Base-by-base conservation (phyloP, 768 basidiomycete species). In the Auriscalpium microsporum region DNA sequence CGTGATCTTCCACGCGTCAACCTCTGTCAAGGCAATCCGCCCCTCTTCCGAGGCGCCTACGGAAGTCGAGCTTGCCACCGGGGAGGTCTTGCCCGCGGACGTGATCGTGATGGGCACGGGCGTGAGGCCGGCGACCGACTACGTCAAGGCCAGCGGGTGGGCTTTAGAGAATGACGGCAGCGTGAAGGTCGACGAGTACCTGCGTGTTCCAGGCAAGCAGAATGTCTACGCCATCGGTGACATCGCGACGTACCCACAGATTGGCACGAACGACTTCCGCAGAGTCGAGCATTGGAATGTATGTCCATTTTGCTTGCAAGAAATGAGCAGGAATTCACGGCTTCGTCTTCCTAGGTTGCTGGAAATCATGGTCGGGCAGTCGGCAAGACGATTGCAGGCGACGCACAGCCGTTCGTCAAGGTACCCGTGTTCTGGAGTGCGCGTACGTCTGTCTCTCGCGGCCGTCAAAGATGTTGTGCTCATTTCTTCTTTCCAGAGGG, bases 241-340 rank as follows among this genome's bases (percentile, higher is more conserved):
- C 68, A 88, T 94, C 63, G 90, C 90, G 1, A 75, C 81, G 42
- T 90, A 89, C 68, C 87, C 88, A 10, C 82, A 87, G 55, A 68
- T 71, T 3, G 67, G 71, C 33, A 74, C 71, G 8, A 82, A 84
- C 13, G 75, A 73, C 45, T 67, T 71, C 45, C 73, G 73, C 28
- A 72, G 91, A 49, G 84, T 94, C 55, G 92, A 95, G 69, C 93
- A 95, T 69, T 95, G 93, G 91, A 92, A 92, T 71, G 90, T 86
- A 53, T 44, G 80, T 58, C 35, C 6, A 23, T 10, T 42, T 48
- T 17, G 50, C 19, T 14, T 56, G 11, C n/a, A 34, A 8, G 21
- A 11, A 14, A 11, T 14, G 42, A 1, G 28, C 28, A 4, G 28
- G 28, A 28, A 28, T 28, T 23, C 16, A 10, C 42, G 44, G n/a